phyloP scores from a whole-genome alignment of 78 protist species.

The Dictyostelium firmibasis region DNA sequence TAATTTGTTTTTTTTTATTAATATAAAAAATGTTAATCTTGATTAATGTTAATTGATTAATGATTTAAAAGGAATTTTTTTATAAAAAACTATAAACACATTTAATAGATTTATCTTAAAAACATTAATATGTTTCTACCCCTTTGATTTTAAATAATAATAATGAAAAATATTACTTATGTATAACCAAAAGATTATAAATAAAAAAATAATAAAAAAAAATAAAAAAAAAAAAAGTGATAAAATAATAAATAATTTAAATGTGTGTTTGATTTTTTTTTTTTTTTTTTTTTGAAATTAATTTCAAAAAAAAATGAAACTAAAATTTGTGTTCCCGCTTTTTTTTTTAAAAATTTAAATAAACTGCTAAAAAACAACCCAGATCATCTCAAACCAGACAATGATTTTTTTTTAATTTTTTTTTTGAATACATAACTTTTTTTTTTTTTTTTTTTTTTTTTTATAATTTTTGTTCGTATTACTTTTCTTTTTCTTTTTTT shows the following conservation, averaged over 20 bases:
- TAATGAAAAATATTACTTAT: too few relatives aligned
- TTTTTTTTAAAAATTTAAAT: too few relatives aligned
- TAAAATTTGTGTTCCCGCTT: neutral
- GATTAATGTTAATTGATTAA: neutral
- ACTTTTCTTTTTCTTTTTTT: neutral
- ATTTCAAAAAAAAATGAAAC: too few relatives aligned
- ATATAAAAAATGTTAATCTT: neutral
- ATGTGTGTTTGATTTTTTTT: too few relatives aligned
- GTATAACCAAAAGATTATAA: neutral
- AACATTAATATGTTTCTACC: neutral
- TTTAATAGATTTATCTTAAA: neutral
- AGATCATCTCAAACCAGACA: neutral
- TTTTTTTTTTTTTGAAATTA: too few relatives aligned
- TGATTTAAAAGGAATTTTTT: too few relatives aligned
- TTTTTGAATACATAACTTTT: neutral
- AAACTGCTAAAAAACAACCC: neutral
- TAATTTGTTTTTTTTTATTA: too few relatives aligned
- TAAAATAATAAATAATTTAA: too few relatives aligned
- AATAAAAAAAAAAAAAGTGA: too few relatives aligned
- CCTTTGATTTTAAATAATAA: neutral
- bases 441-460: too few relatives aligned
- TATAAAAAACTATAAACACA: too few relatives aligned
- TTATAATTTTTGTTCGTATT: neutral
- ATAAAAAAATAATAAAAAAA: too few relatives aligned
- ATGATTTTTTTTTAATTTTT: neutral